Conservation (phyloP, 345 rosid genomes). For the Populus pruinosa region DNA sequence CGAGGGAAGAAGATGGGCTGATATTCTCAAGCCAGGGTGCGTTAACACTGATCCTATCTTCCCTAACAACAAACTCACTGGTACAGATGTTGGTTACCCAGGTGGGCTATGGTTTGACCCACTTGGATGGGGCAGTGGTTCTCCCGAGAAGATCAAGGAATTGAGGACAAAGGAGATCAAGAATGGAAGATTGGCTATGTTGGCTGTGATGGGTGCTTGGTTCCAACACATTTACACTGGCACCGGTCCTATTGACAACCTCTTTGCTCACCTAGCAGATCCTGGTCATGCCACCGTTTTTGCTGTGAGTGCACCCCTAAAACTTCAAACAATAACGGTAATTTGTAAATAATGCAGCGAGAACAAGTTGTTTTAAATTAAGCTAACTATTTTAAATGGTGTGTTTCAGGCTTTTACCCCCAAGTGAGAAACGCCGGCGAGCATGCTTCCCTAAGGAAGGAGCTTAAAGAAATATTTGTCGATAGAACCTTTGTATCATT, state of each 20-base stretch:
- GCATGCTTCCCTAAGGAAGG: background rate
- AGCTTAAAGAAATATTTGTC: constrained; percentile 16
- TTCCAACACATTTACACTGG: constrained; percentile 98
- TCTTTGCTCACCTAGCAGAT: constrained; percentile 93
- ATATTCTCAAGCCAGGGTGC: constrained; percentile 87
- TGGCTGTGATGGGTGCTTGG: constrained; percentile 99
- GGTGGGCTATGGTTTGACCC: constrained; percentile 99
- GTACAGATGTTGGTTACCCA: constrained; percentile 96
- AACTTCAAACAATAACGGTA: background rate
- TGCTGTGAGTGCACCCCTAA: constrained; percentile 48
- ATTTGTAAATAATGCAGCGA: background rate
- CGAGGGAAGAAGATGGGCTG: constrained; percentile 97
- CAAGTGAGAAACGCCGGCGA: constrained; percentile 45
- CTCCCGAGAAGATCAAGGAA: constrained; percentile 80
- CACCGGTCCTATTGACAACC: constrained; percentile 94
- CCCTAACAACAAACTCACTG: constrained; percentile 96
- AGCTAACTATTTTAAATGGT: background rate
- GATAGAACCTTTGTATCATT: constrained; percentile 15
- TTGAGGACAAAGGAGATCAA: constrained; percentile 94
- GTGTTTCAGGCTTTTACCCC: constrained; percentile 71
- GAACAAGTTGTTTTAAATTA: background rate
- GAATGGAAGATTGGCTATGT: constrained; percentile 93
- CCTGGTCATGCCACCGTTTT: constrained; percentile 95
- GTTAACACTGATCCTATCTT: constrained; percentile 95
- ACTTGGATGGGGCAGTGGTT: constrained; percentile 85